phyloP scores from a whole-genome alignment of 2,329 filamentous ascomycete species.

The Nannizziopsis arthrosporioides region DNA sequence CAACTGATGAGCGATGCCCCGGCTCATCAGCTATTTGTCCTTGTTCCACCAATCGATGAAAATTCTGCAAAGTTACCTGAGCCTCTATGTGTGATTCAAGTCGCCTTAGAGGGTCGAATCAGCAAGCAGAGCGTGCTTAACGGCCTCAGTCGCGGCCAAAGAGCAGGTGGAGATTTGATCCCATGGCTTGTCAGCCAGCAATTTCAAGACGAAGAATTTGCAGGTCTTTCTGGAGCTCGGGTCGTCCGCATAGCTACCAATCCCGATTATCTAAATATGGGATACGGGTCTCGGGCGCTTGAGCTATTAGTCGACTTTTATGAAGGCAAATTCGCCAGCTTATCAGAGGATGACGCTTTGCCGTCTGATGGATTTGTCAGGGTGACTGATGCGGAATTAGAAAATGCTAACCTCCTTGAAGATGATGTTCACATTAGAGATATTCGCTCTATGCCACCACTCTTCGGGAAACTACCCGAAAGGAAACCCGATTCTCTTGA shows the following conservation, averaged over 20 bases:
- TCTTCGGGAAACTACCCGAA: constrained; percentile 81
- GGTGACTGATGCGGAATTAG: constrained; percentile 71
- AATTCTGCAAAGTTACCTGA: constrained; percentile 71
- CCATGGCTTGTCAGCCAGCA: constrained; percentile 97
- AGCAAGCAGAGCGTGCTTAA: constrained; percentile 86
- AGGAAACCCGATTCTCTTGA: constrained; percentile 69
- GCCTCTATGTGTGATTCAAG: constrained; percentile 86
- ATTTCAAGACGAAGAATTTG: constrained; percentile 96
- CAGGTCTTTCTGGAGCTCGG: constrained; percentile 78
- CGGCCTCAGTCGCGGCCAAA: constrained; percentile 74
- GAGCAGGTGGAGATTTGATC: constrained; percentile 85
- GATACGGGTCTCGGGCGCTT: constrained; percentile 81
- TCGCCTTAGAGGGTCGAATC: constrained; percentile 88
- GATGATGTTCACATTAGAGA: constrained; percentile 87
- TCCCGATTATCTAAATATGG: constrained; percentile 83
- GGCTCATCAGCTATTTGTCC: constrained; percentile 88
- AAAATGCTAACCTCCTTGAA: constrained; percentile 61
- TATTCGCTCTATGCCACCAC: constrained; percentile 79
- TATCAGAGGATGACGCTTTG: constrained; percentile 58
- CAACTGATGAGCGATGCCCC: constrained; percentile 97
- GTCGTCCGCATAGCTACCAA: constrained; percentile 93
- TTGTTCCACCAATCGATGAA: constrained; percentile 74
- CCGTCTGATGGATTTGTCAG: constrained; percentile 54
- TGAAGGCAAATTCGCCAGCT: constrained; percentile 76
- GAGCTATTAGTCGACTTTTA: constrained; percentile 85